Evolutionary conservation across 129 eudicot species (phyloP), one percentile per base, ranked within the genome.

Genomic region (Artemisia argyi): DNA sequence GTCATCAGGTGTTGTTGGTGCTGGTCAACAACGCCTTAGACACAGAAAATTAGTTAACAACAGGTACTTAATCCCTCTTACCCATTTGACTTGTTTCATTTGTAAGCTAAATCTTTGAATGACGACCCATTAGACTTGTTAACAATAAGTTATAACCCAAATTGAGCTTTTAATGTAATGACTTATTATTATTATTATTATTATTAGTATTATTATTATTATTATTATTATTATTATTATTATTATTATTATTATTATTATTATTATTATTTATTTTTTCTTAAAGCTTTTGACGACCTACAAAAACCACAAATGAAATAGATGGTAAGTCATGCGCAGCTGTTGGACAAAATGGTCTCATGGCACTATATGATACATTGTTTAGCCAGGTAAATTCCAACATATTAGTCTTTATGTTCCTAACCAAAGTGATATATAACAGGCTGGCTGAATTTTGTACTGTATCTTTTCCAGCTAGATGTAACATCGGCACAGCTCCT

Each of bases 291-390:
- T 69, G 96, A 92, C 20, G 98, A 92, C 79, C 98, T 92, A 61
- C 98, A 89, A 65, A 92, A 89, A 56, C 98, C 98, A 48, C 96
- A 80, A 78, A 74, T 60, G 98, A 92, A 82, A 91, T 89, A 73
- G 96, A 89, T 65, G 98, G 98, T 17, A 92, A 92, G 82, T 92
- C 98, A 22, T 92, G 98, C 80, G 98, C 98, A 39, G 98, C 98
- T 49, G 96, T 92, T 78, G 98, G 98, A 26, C 96, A 92, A 83
- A 92, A 87, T 76, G 96, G 96, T 83, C 98, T 92, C 72, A 89
- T 92, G 98, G 98, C 98, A 73, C 86, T 92, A 16, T 92, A 92
- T 74, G 98, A 92, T 75, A 79, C 90, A 53, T 69, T 92, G 83
- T 92, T 92, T 71, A 89, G 96, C 78, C 96, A 91, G 97, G 97